Conservation (phyloP, 352 stramenopile species). For the Pythium aristosporum region DNA sequence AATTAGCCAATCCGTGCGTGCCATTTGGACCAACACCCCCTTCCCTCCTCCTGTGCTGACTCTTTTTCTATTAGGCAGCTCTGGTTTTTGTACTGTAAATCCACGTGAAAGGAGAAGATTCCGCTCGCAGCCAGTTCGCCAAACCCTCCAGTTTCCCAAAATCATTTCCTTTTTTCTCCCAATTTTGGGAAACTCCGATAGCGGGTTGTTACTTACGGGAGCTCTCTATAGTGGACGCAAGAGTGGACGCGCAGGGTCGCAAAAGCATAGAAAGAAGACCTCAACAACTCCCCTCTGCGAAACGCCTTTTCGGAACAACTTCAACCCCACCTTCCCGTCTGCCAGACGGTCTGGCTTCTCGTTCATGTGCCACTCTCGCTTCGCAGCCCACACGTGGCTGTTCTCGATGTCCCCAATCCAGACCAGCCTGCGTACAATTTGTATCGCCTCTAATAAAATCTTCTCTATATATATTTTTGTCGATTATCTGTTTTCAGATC, state of each 20-base stretch:
- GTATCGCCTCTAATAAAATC: no score
- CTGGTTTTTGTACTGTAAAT: not conserved
- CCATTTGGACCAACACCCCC: not conserved
- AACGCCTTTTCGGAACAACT: conserved; percentile 23
- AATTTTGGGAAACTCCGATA: conserved; percentile 11
- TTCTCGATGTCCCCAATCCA: conserved; percentile 2
- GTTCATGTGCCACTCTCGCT: conserved; percentile 11
- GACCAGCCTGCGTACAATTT: no score
- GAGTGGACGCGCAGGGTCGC: conserved; percentile 14
- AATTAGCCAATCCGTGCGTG: conserved; percentile 8
- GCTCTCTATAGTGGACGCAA: conserved; percentile 22
- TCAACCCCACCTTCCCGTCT: conserved; percentile 12
- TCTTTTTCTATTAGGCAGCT: conserved; percentile 5
- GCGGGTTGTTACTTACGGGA: conserved; percentile 6
- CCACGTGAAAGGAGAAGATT: conserved; percentile 22
- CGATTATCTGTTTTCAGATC: no score
- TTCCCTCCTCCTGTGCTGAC: conserved; percentile 18
- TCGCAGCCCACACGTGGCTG: conserved; percentile 1
- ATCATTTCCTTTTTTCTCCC: conserved; percentile 5
- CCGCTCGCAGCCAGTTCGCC: conserved; percentile 21
- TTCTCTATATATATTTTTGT: no score
- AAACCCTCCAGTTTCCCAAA: not conserved
- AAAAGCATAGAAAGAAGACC: not conserved
- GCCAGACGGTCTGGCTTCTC: conserved; percentile 11
- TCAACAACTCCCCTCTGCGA: not conserved